phyloP scores from a whole-genome alignment of 140 eudicot species.

The Senecio squalidus region DNA sequence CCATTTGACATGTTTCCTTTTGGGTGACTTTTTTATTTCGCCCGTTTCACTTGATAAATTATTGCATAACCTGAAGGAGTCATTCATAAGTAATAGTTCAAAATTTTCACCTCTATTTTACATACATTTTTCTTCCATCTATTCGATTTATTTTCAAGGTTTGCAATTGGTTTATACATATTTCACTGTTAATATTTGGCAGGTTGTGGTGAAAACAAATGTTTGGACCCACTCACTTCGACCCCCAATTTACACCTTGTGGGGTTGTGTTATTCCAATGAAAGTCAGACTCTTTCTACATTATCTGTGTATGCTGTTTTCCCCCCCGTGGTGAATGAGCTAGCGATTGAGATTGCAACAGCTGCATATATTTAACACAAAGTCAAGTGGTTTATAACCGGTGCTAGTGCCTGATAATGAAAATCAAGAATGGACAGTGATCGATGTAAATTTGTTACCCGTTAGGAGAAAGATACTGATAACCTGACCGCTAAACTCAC shows the following conservation, averaged over 20 bases:
- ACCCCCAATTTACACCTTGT: constrained; percentile 75
- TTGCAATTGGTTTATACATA: not conserved
- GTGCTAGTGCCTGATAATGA: constrained; percentile 80
- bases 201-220: constrained; percentile 79
- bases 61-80: too few relatives aligned
- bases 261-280: constrained; percentile 86
- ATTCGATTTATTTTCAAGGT: constrained; percentile 1
- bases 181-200: constrained; percentile 24
- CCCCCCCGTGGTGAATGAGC: constrained; percentile 66
- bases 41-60: too few relatives aligned
- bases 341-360: constrained; percentile 81
- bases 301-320: constrained; percentile 64
- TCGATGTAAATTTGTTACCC: constrained; percentile 87
- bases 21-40: too few relatives aligned
- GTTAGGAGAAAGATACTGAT: constrained; percentile 79
- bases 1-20: too few relatives aligned
- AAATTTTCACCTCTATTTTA: too few relatives aligned
- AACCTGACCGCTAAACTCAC: constrained; percentile 76
- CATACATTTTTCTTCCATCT: constrained; percentile 1
- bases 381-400: constrained; percentile 82
- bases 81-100: too few relatives aligned
- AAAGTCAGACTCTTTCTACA: constrained; percentile 72
- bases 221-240: constrained; percentile 75
- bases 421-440: constrained; percentile 61
- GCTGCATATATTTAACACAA: constrained; percentile 74